A percentile compares a stretch with the other conserved stretches of the same genome.
Evolutionary conservation across 148 eudicot genomes (phyloP).

Genomic region (Suaeda aralocaspica): DNA sequence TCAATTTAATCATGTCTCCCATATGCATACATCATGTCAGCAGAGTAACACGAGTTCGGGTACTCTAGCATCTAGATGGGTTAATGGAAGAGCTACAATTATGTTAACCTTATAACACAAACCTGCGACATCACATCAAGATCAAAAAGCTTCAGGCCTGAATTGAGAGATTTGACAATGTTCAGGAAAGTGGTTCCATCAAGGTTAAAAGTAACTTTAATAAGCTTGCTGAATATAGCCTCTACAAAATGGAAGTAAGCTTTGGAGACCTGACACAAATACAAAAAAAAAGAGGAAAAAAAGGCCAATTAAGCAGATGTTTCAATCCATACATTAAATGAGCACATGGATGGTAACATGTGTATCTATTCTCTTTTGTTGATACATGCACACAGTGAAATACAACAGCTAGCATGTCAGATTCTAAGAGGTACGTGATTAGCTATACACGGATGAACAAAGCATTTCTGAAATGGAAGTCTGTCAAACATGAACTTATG

Average conservation of each 20-base stretch:
- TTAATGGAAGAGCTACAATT: not conserved
- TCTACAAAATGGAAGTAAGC: conserved; percentile 83
- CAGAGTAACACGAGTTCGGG: not conserved
- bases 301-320: not conserved
- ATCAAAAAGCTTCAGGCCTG: conserved; percentile 74
- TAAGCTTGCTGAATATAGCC: conserved; percentile 59
- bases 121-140: conserved; percentile 65
- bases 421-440: not conserved
- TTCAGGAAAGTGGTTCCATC: conserved; percentile 62
- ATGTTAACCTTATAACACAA: conserved; percentile 1
- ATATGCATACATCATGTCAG: not conserved
- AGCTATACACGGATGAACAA: not conserved
- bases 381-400: not conserved
- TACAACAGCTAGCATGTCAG: not conserved
- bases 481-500: not conserved
- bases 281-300: not conserved
- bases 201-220: conserved; percentile 55
- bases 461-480: not conserved
- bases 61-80: not conserved
- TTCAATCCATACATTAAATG: not conserved
- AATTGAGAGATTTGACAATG: conserved; percentile 70
- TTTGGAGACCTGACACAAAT: conserved; percentile 54
- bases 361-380: not conserved
- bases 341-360: not conserved
- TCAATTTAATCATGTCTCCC: not conserved